Evolutionary conservation across 352 stramenopile genomes (phyloP).

Genomic region (Globisporangium solare): DNA sequence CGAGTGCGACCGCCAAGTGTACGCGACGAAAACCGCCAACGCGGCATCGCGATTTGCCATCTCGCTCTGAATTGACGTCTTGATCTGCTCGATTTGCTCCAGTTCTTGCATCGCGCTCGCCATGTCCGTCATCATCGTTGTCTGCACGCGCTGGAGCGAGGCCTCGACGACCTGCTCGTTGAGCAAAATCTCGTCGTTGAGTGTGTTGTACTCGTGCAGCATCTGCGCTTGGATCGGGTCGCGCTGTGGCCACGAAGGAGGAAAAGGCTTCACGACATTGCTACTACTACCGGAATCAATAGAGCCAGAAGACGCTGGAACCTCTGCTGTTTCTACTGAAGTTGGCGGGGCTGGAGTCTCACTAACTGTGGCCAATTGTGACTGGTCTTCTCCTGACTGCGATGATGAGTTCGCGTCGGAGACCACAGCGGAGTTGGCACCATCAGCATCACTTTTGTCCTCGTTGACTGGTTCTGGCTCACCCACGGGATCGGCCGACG

Average conservation of each 20-base stretch:
- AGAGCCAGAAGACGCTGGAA: not conserved
- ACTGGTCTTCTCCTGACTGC: too few relatives aligned
- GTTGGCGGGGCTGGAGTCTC: too few relatives aligned
- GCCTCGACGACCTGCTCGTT: constrained; percentile 34
- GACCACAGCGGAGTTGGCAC: too few relatives aligned
- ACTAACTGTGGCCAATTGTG: too few relatives aligned
- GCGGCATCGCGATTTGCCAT: not conserved
- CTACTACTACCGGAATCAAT: not conserved
- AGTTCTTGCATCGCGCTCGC: not conserved
- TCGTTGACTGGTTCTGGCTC: too few relatives aligned
- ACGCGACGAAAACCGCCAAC: not conserved
- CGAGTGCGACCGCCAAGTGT: not conserved
- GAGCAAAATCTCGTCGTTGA: constrained; percentile 33
- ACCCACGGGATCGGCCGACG: too few relatives aligned
- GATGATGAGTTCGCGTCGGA: too few relatives aligned
- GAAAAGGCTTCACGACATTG: not conserved
- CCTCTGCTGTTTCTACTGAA: not conserved
- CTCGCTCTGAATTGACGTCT: not conserved
- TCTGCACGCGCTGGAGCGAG: constrained; percentile 19
- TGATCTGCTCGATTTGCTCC: not conserved
- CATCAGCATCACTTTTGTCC: too few relatives aligned
- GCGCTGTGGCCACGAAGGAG: too few relatives aligned
- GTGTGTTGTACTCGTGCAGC: constrained; percentile 23
- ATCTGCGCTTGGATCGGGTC: constrained; percentile 15
- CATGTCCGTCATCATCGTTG: constrained; percentile 1